A percentile compares a stretch with the other conserved stretches of the same genome.
Evolutionary conservation across 2,329 filamentous ascomycete genomes (phyloP).

Genomic region (Colletotrichum eremochloae): DNA sequence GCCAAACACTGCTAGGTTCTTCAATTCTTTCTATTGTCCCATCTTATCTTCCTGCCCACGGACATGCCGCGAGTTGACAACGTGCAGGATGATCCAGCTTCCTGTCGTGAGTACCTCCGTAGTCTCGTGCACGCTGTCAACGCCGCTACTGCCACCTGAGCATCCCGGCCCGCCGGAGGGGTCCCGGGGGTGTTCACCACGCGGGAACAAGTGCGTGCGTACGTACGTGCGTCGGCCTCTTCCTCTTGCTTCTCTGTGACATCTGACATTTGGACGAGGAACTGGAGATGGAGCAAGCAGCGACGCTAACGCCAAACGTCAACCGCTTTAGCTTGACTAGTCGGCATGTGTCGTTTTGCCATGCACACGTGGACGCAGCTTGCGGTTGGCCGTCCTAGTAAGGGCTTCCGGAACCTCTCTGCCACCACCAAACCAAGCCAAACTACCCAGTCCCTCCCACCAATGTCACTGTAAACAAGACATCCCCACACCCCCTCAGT

Average conservation of each 20-base stretch:
- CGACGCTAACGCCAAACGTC: background rate
- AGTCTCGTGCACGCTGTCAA: background rate
- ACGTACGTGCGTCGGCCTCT: slow-evolving; percentile 13
- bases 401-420: background rate
- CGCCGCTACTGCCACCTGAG: background rate
- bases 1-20: background rate
- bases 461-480: background rate
- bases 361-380: background rate
- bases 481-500: no score
- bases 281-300: background rate
- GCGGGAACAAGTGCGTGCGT: slow-evolving; percentile 17
- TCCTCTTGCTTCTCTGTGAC: background rate
- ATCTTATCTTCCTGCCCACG: background rate
- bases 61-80: background rate
- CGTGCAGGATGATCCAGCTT: background rate
- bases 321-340: background rate
- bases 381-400: background rate
- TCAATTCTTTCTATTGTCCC: background rate
- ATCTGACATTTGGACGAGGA: background rate
- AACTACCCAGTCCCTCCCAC: background rate
- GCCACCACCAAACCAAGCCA: background rate
- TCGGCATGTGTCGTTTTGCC: background rate
- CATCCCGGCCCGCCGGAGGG: background rate
- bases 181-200: background rate
- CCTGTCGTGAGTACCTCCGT: background rate